phyloP scores from a whole-genome alignment of 2,329 filamentous ascomycete genomes.

The Helotiales sp. region DNA sequence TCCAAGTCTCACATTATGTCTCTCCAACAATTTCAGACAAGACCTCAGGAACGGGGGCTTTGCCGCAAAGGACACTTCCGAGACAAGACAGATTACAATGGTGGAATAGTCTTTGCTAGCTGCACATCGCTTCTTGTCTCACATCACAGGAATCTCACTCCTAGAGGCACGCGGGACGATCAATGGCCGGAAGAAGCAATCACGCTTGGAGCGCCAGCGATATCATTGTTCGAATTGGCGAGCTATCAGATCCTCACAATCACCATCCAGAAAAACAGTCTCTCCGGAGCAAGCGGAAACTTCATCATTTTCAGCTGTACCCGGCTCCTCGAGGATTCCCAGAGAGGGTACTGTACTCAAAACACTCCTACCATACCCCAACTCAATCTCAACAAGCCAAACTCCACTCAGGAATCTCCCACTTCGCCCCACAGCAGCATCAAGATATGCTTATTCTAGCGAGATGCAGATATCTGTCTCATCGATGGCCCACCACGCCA shows the following conservation, averaged over 20 bases:
- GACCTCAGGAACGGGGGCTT: slow-evolving; percentile 3
- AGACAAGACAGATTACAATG: slow-evolving; percentile 11
- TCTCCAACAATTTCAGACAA: slow-evolving; percentile 5
- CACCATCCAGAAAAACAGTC: background rate
- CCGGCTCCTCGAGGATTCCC: background rate
- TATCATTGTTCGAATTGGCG: background rate
- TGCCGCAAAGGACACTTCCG: slow-evolving; percentile 4
- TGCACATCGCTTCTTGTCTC: background rate
- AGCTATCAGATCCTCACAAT: background rate
- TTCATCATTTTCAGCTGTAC: background rate
- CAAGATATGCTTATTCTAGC: background rate
- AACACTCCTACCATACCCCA: too few species aligned
- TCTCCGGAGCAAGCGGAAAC: background rate
- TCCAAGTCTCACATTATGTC: slow-evolving; percentile 8
- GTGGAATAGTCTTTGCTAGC: slow-evolving; percentile 2
- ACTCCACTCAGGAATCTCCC: background rate
- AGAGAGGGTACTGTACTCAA: too few species aligned
- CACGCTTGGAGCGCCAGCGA: background rate
- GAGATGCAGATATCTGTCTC: background rate
- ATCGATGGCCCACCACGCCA: background rate
- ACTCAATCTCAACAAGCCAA: too few species aligned
- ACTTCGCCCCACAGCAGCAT: background rate
- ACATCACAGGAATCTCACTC: background rate
- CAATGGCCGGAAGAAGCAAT: background rate
- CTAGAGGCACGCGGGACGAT: background rate